These are phyloP conservation scores for Fistulinella staudtii DNA, from an alignment of 1,284 basidiomycete genomes.

Conservation along the genomic window DNA sequence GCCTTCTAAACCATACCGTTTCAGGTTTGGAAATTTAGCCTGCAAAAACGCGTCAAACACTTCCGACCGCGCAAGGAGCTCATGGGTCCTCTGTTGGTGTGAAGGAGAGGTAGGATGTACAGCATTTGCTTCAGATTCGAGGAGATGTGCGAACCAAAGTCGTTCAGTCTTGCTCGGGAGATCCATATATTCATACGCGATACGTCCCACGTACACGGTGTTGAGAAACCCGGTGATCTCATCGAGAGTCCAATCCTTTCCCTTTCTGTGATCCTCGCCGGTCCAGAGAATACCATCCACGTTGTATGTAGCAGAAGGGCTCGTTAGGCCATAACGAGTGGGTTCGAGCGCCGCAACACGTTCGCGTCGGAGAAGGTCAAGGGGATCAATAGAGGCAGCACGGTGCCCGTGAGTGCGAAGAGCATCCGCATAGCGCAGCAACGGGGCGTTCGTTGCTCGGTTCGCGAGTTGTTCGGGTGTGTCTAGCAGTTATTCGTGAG, in stretches of 20 bases:
- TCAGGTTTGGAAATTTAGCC: constrained; percentile 78
- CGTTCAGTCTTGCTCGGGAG: constrained; percentile 76
- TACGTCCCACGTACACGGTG: constrained; percentile 71
- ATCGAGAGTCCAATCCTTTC: constrained; percentile 57
- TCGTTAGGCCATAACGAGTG: constrained; percentile 67
- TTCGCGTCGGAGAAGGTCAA: constrained; percentile 82
- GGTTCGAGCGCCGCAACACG: constrained; percentile 81
- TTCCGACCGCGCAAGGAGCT: constrained; percentile 70
- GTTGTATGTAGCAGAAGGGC: constrained; percentile 54
- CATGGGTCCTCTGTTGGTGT: constrained; percentile 58
- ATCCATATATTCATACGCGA: constrained; percentile 91
- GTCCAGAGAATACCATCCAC: constrained; percentile 82
- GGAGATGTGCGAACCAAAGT: constrained; percentile 79
- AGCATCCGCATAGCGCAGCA: constrained; percentile 85
- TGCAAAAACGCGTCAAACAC: constrained; percentile 81
- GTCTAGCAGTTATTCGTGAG: constrained; percentile 45
- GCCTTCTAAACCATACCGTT: constrained; percentile 83
- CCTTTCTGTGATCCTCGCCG: constrained; percentile 40
- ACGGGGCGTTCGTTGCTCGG: constrained; percentile 67
- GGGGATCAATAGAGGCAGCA: constrained; percentile 79
- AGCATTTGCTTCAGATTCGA: constrained; percentile 56
- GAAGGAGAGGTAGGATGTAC: constrained; percentile 3
- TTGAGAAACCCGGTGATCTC: constrained; percentile 70
- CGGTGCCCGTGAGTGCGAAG: constrained; percentile 78
- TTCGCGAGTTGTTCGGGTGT: constrained; percentile 73